A percentile compares a stretch with the other conserved stretches of the same genome.
These are phyloP conservation scores for Erodium trifolium DNA, from an alignment of 441 rosid species.

Conservation along the genomic window DNA sequence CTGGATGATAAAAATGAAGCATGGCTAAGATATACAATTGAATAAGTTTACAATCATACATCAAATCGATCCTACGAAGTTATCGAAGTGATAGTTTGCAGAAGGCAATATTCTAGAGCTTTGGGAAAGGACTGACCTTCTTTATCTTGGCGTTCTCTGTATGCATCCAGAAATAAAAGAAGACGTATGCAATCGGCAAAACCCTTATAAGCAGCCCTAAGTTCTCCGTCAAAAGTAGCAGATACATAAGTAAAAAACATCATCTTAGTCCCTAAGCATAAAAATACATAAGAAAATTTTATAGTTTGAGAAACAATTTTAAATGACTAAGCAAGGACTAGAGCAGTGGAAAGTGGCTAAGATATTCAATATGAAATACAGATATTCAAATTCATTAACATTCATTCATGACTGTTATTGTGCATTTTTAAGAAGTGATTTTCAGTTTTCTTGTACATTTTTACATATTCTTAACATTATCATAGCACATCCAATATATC, in stretches of 20 bases:
- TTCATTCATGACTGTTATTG: neutral
- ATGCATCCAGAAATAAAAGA: slow-evolving; percentile 79
- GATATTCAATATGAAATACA: neutral
- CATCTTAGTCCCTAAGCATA: slow-evolving; percentile 12
- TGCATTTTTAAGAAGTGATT: neutral
- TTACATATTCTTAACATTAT: neutral
- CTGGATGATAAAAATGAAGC: slow-evolving; percentile 28
- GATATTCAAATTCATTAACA: neutral
- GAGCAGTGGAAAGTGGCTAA: neutral
- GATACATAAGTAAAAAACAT: slow-evolving; percentile 15
- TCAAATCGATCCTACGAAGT: neutral
- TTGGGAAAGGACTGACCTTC: slow-evolving; percentile 44
- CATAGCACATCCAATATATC: neutral
- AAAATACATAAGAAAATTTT: neutral
- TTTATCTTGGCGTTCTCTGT: slow-evolving; percentile 87
- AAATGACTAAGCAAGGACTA: neutral
- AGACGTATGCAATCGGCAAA: slow-evolving; percentile 88
- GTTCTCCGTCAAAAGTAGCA: slow-evolving; percentile 29
- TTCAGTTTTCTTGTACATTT: slow-evolving; percentile 1
- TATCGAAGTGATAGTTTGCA: neutral
- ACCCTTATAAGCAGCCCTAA: slow-evolving; percentile 98
- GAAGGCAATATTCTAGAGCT: neutral
- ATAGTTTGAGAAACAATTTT: neutral
- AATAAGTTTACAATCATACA: neutral
- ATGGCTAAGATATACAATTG: slow-evolving; percentile 9